phyloP scores from a whole-genome alignment of 2,329 filamentous ascomycete genomes.

The Cytospora leucostoma region DNA sequence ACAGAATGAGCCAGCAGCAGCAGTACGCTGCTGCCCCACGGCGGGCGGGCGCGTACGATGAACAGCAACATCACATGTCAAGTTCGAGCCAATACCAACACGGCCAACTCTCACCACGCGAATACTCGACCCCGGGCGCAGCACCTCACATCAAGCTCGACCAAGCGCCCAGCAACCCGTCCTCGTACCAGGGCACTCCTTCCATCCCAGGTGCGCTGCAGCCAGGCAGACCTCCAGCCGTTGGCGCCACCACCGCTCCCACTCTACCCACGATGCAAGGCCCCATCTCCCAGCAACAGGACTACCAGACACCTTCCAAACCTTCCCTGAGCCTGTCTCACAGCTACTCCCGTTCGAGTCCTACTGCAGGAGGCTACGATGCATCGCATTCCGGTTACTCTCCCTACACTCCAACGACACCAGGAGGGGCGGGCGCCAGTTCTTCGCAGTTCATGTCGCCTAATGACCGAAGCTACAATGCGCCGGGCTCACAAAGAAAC shows the following conservation, averaged over 20 bases:
- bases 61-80: slow-evolving; percentile 58
- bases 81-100: slow-evolving; percentile 46
- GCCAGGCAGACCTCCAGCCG: slow-evolving; percentile 42
- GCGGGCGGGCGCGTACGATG: slow-evolving; percentile 43
- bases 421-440: slow-evolving; percentile 54
- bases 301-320: slow-evolving; percentile 66
- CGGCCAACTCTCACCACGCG: slow-evolving; percentile 49
- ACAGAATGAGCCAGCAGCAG: slow-evolving; percentile 42
- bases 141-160: slow-evolving; percentile 56
- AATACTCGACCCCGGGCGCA: slow-evolving; percentile 42
- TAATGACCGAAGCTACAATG: slow-evolving; percentile 56
- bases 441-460: slow-evolving; percentile 67
- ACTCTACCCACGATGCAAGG: slow-evolving; percentile 50
- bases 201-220: slow-evolving; percentile 61
- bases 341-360: slow-evolving; percentile 83
- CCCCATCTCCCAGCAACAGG: slow-evolving; percentile 47
- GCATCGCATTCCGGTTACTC: slow-evolving; percentile 48
- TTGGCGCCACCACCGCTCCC: slow-evolving; percentile 49
- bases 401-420: slow-evolving; percentile 65
- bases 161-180: slow-evolving; percentile 42
- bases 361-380: slow-evolving; percentile 60
- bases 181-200: slow-evolving; percentile 44
- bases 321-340: slow-evolving; percentile 67
- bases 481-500: slow-evolving; percentile 60
- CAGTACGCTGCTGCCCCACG: slow-evolving; percentile 37